Evolutionary conservation across 352 stramenopile genomes (phyloP), one percentile per base, ranked within the genome.

Genomic region (Globisporangium canariense): DNA sequence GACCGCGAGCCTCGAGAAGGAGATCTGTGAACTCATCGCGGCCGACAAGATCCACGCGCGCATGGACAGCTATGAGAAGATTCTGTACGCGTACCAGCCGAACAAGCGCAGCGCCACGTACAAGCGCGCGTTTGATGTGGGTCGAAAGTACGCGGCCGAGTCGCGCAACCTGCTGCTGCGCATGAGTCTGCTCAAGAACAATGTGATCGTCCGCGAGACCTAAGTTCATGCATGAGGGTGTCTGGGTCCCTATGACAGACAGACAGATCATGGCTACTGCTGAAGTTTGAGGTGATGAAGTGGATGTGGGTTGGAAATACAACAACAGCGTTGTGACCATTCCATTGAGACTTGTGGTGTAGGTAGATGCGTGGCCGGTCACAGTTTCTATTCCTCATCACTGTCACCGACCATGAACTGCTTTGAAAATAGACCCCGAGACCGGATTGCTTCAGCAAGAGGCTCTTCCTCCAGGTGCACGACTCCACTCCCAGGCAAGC

Each of bases 41-140:
- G 75, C 76, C 0, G 76, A 82, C 51, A 88, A 90, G 67, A 77
- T 97, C 16, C 73, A 83, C 38, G 90, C 87, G 7, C 83, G 86
- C 57, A 92, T 97, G 64, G 90, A 97, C 77, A 92, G 87, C 56
- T 93, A 96, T 62, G 73, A 92, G 60, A 94, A 94, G 87, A 78
- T 96, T 47, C 58, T 96, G 49, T 86, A 91, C 55, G 88, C 84
- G 22, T 86, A 93, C 64, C 73, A 93, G 18, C 77, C 86, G 7
- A 92, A 94, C 65, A 81, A 91, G 58, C 86, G 88, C 51, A 77
- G 61, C n/a, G 78, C 76, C 11, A 91, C 86, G 6, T 96, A 91
- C 65, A 79, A 89, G 46, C 78, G 88, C 3, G 86, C 86, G n/a
- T 82, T 94, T 34, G 77, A 89, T 40, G 85, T 96, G 11, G 88